A percentile compares a stretch with the other conserved stretches of the same genome.
Conservation (phyloP, 352 stramenopile species). For the Globisporangium spiculum region DNA sequence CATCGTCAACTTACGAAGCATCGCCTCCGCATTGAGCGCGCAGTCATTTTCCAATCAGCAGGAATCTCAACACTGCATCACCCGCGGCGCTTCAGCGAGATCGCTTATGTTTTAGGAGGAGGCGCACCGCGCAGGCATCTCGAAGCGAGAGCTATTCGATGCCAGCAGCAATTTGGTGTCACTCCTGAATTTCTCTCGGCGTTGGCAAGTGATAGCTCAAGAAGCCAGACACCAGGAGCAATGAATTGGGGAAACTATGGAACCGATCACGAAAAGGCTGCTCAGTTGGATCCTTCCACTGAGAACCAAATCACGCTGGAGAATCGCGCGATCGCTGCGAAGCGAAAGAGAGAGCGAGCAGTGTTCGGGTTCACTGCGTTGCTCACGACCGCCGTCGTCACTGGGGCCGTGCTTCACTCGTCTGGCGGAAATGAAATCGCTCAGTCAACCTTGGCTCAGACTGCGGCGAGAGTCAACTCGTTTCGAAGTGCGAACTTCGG, state of each 20-base stretch:
- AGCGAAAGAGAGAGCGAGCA: constrained; percentile 15
- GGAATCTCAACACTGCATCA: not conserved
- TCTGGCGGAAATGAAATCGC: not conserved
- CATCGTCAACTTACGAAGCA: not conserved
- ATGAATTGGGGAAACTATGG: constrained; percentile 23
- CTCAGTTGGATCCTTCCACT: constrained; percentile 5
- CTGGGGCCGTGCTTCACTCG: constrained; percentile 12
- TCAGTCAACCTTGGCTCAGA: constrained; percentile 6
- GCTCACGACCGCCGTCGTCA: constrained; percentile 16
- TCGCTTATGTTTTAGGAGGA: not conserved
- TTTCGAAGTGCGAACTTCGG: constrained; percentile 10
- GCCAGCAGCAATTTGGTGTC: not conserved
- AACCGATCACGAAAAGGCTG: constrained; percentile 13
- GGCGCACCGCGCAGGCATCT: not conserved
- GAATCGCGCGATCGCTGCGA: not conserved
- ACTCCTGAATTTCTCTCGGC: constrained; percentile 3
- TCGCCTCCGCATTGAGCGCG: not conserved
- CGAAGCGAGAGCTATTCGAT: not conserved
- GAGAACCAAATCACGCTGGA: constrained; percentile 14
- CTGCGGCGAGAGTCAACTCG: constrained; percentile 6
- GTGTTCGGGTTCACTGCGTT: constrained; percentile 15
- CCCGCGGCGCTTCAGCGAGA: not conserved
- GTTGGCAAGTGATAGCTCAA: constrained; percentile 8
- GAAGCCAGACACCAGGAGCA: not conserved
- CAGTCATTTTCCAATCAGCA: not conserved